Evolutionary conservation across 176 grass and related monocot species (phyloP).

Genomic region (Oryza officinalis): DNA sequence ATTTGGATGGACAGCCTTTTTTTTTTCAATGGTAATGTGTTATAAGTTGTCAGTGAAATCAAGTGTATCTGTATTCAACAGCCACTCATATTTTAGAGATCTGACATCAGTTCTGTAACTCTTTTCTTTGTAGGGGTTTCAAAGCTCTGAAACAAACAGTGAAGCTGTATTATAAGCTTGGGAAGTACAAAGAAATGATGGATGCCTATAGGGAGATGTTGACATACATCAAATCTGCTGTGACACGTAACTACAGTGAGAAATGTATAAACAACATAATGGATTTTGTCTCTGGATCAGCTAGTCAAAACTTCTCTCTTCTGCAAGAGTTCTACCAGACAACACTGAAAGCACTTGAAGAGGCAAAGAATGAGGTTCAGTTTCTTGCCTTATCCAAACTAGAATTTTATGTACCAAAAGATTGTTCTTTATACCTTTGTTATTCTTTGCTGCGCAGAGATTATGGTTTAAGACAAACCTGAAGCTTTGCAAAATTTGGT

Average conservation of each 20-base stretch:
- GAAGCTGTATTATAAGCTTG: conserved; percentile 94
- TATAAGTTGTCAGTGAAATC: too few species aligned
- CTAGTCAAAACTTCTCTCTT: conserved; percentile 91
- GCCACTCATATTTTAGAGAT: not conserved
- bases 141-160: conserved; percentile 99
- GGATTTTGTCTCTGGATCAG: conserved; percentile 99
- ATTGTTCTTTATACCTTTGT: conserved; percentile 25
- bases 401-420: not conserved
- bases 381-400: not conserved
- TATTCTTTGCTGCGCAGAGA: conserved; percentile 59
- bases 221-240: conserved; percentile 96
- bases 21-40: too few species aligned
- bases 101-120: conserved; percentile 11
- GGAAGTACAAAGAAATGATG: conserved; percentile 97
- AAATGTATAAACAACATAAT: conserved; percentile 99
- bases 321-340: conserved; percentile 98
- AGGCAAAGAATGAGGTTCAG: conserved; percentile 92
- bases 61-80: conserved; percentile 2
- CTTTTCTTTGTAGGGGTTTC: conserved; percentile 70
- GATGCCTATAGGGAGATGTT: conserved; percentile 95
- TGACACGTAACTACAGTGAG: conserved; percentile 98
- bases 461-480: conserved; percentile 99
- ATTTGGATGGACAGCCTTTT: too few species aligned
- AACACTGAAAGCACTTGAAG: conserved; percentile 93
- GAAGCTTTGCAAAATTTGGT: conserved; percentile 99